Evolutionary conservation across 2,329 filamentous ascomycete species (phyloP).

Genomic region (Pyrenophora graminea): DNA sequence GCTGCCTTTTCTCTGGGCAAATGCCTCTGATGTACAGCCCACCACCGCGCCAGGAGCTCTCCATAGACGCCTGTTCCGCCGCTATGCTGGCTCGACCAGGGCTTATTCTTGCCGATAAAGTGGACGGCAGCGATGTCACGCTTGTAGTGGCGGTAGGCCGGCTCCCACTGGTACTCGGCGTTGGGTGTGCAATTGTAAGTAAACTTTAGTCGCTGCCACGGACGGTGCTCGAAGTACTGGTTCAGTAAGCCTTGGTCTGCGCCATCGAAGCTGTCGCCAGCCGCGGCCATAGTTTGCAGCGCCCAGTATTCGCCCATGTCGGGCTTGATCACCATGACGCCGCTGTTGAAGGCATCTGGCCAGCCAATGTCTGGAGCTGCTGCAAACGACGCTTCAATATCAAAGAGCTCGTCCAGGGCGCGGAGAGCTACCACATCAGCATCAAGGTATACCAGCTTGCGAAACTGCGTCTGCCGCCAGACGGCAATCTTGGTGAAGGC

Average conservation of each 20-base stretch:
- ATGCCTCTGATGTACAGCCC: constrained; percentile 90
- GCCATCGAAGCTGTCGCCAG: constrained; percentile 92
- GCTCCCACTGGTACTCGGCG: constrained; percentile 95
- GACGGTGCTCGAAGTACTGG: constrained; percentile 79
- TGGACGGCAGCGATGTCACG: constrained; percentile 87
- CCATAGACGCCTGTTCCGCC: constrained; percentile 69
- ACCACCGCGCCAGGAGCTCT: constrained; percentile 87
- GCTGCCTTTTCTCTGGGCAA: constrained; percentile 51
- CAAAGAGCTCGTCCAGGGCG: constrained; percentile 91
- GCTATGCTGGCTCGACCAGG: constrained; percentile 64
- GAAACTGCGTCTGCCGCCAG: constrained; percentile 89
- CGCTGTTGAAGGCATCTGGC: constrained; percentile 98
- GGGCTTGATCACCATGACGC: constrained; percentile 88
- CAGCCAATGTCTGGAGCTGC: constrained; percentile 94
- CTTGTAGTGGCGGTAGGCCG: constrained; percentile 91
- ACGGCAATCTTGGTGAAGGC: constrained; percentile 96
- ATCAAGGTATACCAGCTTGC: constrained; percentile 92
- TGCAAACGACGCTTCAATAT: constrained; percentile 63
- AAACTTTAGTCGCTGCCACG: constrained; percentile 88
- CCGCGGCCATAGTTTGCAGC: constrained; percentile 78
- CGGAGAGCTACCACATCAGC: constrained; percentile 89
- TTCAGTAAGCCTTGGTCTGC: constrained; percentile 96
- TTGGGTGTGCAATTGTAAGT: constrained; percentile 97
- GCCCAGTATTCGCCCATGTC: constrained; percentile 87
- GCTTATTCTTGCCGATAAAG: constrained; percentile 91